phyloP scores from a whole-genome alignment of 169 alveolate genomes.

The Theileria orientalis region DNA sequence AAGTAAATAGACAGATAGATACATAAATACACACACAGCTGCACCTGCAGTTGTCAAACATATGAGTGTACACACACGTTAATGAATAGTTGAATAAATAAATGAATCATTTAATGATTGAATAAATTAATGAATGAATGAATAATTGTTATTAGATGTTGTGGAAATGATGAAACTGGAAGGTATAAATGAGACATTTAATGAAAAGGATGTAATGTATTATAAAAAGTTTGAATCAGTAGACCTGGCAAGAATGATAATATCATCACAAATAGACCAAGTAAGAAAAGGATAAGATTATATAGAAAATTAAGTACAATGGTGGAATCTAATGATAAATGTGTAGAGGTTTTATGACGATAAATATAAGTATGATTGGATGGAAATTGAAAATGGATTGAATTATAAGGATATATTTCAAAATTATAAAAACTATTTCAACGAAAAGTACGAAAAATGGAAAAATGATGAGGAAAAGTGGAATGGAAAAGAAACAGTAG shows the following conservation, averaged over 20 bases:
- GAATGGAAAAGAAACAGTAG: too few species aligned
- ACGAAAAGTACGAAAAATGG: conserved; percentile 12
- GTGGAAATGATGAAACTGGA: conserved; percentile 13
- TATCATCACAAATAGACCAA: conserved; percentile 38
- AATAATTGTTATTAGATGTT: background rate
- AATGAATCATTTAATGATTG: too few species aligned
- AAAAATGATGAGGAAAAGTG: background rate
- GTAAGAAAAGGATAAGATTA: background rate
- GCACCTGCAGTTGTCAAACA: too few species aligned
- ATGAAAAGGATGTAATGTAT: background rate
- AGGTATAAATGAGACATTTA: conserved; percentile 14
- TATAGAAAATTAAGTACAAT: too few species aligned
- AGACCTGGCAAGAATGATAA: conserved; percentile 39
- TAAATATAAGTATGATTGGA: conserved; percentile 1
- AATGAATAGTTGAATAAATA: too few species aligned
- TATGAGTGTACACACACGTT: too few species aligned
- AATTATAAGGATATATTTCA: background rate
- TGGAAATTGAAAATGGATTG: background rate
- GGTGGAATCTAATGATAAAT: conserved; percentile 1
- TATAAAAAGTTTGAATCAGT: conserved; percentile 40
- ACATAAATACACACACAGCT: too few species aligned
- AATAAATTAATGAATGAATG: background rate
- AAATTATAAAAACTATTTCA: background rate
- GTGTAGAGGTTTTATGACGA: conserved; percentile 24
- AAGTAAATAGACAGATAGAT: too few species aligned